Conservation (phyloP, 805 yeast genomes). For the Metschnikowia lochheadii region DNA sequence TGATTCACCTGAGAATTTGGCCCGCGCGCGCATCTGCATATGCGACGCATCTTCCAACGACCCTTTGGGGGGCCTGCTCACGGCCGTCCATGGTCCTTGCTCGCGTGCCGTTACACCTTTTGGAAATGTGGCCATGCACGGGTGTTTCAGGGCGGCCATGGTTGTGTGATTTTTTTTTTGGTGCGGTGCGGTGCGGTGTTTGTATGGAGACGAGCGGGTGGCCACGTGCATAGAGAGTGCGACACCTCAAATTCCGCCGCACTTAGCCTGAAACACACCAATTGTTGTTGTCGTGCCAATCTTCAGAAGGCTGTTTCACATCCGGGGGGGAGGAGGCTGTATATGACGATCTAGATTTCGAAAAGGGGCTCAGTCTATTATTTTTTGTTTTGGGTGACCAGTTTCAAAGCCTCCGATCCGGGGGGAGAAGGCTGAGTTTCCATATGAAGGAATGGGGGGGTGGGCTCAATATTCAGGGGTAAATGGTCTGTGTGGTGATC, state of each 20-base stretch:
- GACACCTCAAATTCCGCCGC: background rate
- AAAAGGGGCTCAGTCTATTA: no score
- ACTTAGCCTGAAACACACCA: background rate
- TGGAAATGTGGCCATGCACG: background rate
- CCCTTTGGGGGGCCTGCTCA: background rate
- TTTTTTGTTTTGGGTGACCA: no score
- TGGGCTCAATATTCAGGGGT: no score
- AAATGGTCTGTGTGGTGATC: no score
- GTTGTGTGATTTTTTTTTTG: background rate
- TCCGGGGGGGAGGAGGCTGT: background rate
- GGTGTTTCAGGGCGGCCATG: no score
- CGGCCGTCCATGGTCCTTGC: background rate
- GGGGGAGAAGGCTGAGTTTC: no score
- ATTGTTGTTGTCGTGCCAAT: background rate
- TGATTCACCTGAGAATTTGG: background rate
- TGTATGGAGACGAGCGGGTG: background rate
- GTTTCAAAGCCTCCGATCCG: no score
- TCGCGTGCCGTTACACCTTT: background rate
- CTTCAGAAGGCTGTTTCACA: background rate
- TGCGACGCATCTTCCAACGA: background rate
- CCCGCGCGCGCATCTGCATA: constrained; percentile 1
- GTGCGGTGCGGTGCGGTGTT: no score
- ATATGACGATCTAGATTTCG: no score
- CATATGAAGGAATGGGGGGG: no score
- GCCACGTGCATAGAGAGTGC: constrained; percentile 1